phyloP scores from a whole-genome alignment of 176 grass and related monocot species.

The Cymbopogon citratus region DNA sequence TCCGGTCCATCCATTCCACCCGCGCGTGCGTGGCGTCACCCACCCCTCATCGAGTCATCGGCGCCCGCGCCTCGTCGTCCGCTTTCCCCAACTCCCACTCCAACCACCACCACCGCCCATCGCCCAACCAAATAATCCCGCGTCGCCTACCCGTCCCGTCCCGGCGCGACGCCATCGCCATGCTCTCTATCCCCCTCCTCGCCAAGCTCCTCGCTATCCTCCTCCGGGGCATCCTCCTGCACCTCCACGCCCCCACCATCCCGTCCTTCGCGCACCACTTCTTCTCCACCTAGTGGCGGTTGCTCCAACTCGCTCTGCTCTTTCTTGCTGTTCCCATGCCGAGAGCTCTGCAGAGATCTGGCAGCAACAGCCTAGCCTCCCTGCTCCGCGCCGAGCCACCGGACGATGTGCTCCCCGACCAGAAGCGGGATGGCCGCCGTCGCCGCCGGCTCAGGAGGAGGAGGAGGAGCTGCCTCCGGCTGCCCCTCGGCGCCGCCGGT shows the following conservation, averaged over 20 bases:
- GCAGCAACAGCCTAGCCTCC: slow-evolving; percentile 50
- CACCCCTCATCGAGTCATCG: slow-evolving; percentile 12
- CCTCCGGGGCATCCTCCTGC: slow-evolving; percentile 32
- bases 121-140: not conserved
- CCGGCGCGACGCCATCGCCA: slow-evolving; percentile 10
- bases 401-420: too few relatives aligned
- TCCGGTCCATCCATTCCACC: not conserved
- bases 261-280: slow-evolving; percentile 20
- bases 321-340: slow-evolving; percentile 15
- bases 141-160: not conserved
- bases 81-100: slow-evolving; percentile 35
- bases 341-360: slow-evolving; percentile 39
- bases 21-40: too few relatives aligned
- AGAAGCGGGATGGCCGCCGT: not conserved
- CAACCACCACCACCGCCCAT: slow-evolving; percentile 7
- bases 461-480: slow-evolving; percentile 38
- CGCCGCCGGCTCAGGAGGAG: too few relatives aligned
- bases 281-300: slow-evolving; percentile 8
- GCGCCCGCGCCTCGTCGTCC: not conserved
- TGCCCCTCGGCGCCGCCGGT: slow-evolving; percentile 50
- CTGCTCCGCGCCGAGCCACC: slow-evolving; percentile 38
- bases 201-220: slow-evolving; percentile 26
- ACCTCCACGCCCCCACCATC: slow-evolving; percentile 1
- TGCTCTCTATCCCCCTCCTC: slow-evolving; percentile 40
- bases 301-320: not conserved